These are phyloP conservation scores for sweet orange (Citrus sinensis) DNA, from an alignment of 345 rosid species.

Conservation along the genomic window DNA sequence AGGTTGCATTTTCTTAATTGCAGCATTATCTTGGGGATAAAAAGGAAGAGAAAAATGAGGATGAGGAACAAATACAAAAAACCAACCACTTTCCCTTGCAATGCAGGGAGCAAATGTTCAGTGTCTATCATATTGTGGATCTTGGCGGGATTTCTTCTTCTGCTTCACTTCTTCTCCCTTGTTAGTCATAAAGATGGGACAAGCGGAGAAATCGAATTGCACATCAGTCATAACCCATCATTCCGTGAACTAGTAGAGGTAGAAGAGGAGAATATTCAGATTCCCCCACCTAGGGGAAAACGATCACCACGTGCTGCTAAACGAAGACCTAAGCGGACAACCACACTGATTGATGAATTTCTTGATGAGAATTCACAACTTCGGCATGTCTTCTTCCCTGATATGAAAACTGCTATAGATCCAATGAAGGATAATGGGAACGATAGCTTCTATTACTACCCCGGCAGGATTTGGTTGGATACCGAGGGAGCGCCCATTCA, in stretches of 20 bases:
- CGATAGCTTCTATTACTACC: constrained; percentile 51
- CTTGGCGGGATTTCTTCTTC: constrained; percentile 63
- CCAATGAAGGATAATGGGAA: constrained; percentile 58
- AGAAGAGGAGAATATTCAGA: constrained; percentile 67
- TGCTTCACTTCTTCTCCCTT: constrained; percentile 55
- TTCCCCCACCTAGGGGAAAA: constrained; percentile 80
- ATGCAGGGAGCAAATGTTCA: constrained; percentile 76
- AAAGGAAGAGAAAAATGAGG: constrained; percentile 59
- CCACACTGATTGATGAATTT: constrained; percentile 83
- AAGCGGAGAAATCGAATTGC: constrained; percentile 37
- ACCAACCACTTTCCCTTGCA: constrained; percentile 64
- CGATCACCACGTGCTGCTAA: constrained; percentile 83
- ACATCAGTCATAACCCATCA: constrained; percentile 33
- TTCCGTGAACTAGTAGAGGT: constrained; percentile 67
- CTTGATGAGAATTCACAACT: constrained; percentile 91
- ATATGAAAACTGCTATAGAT: constrained; percentile 49
- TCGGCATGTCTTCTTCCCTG: constrained; percentile 77
- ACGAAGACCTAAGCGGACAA: constrained; percentile 67
- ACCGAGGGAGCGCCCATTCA: constrained; percentile 89
- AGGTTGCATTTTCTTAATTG: constrained; percentile 49
- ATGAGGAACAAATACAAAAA: constrained; percentile 76
- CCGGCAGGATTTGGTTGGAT: constrained; percentile 88
- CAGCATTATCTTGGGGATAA: constrained; percentile 59
- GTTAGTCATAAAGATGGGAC: constrained; percentile 36
- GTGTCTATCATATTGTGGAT: constrained; percentile 54